These are phyloP conservation scores for Osmozyma mogii DNA, from an alignment of 805 yeast genomes.

Conservation along the genomic window DNA sequence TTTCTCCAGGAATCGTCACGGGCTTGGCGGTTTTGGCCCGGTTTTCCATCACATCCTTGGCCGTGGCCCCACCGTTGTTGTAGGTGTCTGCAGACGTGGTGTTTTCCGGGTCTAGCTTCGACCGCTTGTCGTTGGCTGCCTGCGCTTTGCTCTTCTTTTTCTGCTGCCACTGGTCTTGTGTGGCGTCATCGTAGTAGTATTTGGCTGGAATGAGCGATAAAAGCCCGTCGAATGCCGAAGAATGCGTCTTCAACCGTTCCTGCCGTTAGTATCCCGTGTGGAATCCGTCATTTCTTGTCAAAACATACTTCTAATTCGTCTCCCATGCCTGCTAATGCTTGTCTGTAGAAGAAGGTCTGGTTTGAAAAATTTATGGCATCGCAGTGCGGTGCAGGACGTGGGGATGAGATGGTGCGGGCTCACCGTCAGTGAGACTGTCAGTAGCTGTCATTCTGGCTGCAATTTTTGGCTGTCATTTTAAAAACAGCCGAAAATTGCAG, in stretches of 20 bases:
- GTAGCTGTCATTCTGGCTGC: too few relatives aligned
- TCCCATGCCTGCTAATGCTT: too few relatives aligned
- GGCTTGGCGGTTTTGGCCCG: constrained; percentile 48
- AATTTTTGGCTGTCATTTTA: too few relatives aligned
- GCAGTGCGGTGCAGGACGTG: too few relatives aligned
- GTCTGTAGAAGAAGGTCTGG: too few relatives aligned
- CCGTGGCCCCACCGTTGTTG: constrained; percentile 37
- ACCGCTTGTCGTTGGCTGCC: constrained; percentile 48
- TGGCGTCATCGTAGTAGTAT: constrained; percentile 85
- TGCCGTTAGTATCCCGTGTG: constrained; percentile 21
- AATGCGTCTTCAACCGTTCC: constrained; percentile 73
- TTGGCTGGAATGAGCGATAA: constrained; percentile 90
- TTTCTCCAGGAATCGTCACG: constrained; percentile 31
- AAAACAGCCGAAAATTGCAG: too few relatives aligned
- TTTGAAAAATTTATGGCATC: too few relatives aligned
- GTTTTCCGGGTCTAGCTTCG: constrained; percentile 67
- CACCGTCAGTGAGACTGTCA: too few relatives aligned
- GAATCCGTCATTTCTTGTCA: too few relatives aligned
- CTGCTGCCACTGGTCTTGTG: constrained; percentile 84
- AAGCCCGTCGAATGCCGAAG: constrained; percentile 80
- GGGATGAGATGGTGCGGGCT: too few relatives aligned
- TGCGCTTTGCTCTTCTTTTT: constrained; percentile 69
- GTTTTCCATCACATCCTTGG: constrained; percentile 51
- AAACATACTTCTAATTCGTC: too few relatives aligned
- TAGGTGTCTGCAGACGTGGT: constrained; percentile 37